Evolutionary conservation across 352 stramenopile genomes (phyloP).

Genomic region (Hyaloperonospora arabidopsidis): DNA sequence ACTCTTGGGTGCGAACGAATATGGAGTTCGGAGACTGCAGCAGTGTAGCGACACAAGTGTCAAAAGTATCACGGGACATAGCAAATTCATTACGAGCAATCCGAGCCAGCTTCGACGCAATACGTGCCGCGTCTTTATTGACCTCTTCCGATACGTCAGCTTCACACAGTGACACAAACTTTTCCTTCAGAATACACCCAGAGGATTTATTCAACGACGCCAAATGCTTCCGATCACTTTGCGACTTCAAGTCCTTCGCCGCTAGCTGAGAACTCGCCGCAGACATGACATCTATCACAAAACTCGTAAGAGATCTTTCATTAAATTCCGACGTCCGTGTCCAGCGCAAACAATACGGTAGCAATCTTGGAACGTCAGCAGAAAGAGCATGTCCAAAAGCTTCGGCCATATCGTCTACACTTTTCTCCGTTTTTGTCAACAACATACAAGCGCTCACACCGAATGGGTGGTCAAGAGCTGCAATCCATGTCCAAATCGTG

Average conservation of each 20-base stretch:
- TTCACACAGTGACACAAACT: constrained; percentile 48
- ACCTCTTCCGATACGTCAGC: constrained; percentile 15
- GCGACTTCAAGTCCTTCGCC: constrained; percentile 31
- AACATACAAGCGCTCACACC: constrained; percentile 17
- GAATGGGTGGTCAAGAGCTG: constrained; percentile 49
- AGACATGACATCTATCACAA: constrained; percentile 54
- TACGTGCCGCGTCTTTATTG: constrained; percentile 19
- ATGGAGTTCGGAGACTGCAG: constrained; percentile 49
- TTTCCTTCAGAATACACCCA: constrained; percentile 54
- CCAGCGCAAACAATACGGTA: constrained; percentile 62
- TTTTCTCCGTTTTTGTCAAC: constrained; percentile 12
- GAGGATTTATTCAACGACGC: constrained; percentile 41
- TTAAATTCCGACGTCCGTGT: constrained; percentile 44
- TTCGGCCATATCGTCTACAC: constrained; percentile 23
- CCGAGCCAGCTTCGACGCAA: constrained; percentile 48
- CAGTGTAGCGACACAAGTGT: constrained; percentile 51
- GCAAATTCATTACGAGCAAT: constrained; percentile 35
- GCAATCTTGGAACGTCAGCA: constrained; percentile 27
- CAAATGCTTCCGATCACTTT: constrained; percentile 35
- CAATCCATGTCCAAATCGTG: constrained; percentile 38
- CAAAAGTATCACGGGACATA: constrained; percentile 49
- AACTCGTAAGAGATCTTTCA: constrained; percentile 33
- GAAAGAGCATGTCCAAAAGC: constrained; percentile 41
- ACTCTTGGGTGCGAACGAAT: constrained; percentile 59
- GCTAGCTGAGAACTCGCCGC: constrained; percentile 29